Evolutionary conservation across 768 basidiomycete genomes (phyloP).

Genomic region (Russula vinacea): DNA sequence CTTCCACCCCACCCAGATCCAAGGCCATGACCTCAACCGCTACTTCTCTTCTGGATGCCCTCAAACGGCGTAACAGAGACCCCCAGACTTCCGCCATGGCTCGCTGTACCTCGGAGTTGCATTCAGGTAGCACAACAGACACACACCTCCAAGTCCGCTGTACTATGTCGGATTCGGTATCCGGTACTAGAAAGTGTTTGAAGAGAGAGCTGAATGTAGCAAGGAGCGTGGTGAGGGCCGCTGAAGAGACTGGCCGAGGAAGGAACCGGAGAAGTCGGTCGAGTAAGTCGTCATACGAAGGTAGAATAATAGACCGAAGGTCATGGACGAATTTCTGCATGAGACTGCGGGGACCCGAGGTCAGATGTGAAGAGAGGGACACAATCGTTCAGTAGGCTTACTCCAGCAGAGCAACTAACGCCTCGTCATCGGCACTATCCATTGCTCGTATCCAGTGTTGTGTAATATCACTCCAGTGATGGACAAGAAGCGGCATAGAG

Average conservation of each 20-base stretch:
- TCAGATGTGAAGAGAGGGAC: conserved; percentile 4
- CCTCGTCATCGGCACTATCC: conserved; percentile 65
- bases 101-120: conserved; percentile 68
- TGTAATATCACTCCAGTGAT: conserved; percentile 71
- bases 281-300: conserved; percentile 57
- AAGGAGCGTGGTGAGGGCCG: conserved; percentile 59
- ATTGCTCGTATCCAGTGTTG: conserved; percentile 61
- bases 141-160: conserved; percentile 60
- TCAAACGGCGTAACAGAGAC: conserved; percentile 67
- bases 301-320: conserved; percentile 70
- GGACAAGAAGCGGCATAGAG: conserved; percentile 77
- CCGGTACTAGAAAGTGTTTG: conserved; percentile 68
- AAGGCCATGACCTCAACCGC: conserved; percentile 55
- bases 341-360: conserved; percentile 46
- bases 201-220: conserved; percentile 68
- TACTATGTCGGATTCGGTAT: conserved; percentile 50
- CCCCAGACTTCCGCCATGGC: conserved; percentile 89
- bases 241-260: conserved; percentile 54
- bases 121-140: conserved; percentile 50
- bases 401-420: conserved; percentile 72
- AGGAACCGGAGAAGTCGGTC: conserved; percentile 55
- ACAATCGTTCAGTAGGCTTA: conserved; percentile 39
- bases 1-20: conserved; percentile 51
- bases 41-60: conserved; percentile 53
- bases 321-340: conserved; percentile 78